These are phyloP conservation scores for Phaffomyces antillensis DNA, from an alignment of 805 yeast species.

Conservation along the genomic window DNA sequence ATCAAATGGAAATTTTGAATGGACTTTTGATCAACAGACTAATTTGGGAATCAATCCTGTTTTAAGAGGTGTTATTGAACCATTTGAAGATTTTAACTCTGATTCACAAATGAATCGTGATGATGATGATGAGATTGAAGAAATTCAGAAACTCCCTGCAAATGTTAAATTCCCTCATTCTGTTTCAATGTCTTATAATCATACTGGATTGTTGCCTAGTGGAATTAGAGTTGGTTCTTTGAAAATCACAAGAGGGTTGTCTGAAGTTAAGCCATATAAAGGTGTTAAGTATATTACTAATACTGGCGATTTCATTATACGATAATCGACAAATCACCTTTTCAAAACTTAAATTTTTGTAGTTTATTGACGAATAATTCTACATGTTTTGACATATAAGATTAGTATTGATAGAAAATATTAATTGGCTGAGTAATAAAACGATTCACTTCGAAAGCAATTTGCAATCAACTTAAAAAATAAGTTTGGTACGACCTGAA, in stretches of 20 bases:
- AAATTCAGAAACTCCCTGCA: not conserved
- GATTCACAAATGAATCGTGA: not conserved
- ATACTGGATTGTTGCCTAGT: slow-evolving; percentile 69
- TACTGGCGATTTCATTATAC: slow-evolving; percentile 44
- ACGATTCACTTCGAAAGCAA: too few species aligned
- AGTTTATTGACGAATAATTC: too few species aligned
- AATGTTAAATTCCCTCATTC: slow-evolving; percentile 32
- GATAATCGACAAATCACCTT: slow-evolving; percentile 1
- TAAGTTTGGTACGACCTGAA: too few species aligned
- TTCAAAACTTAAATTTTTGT: too few species aligned
- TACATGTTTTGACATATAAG: too few species aligned
- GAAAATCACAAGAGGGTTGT: slow-evolving; percentile 51
- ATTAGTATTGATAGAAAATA: too few species aligned
- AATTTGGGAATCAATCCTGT: slow-evolving; percentile 62
- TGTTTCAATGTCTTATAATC: slow-evolving; percentile 44
- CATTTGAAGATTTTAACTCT: slow-evolving; percentile 11
- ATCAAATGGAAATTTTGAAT: slow-evolving; percentile 47
- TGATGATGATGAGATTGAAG: slow-evolving; percentile 1
- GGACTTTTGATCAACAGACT: slow-evolving; percentile 58
- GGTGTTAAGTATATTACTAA: slow-evolving; percentile 80
- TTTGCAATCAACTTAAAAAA: too few species aligned
- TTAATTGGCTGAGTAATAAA: too few species aligned
- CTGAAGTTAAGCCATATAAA: slow-evolving; percentile 72
- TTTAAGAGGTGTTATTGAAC: slow-evolving; percentile 51
- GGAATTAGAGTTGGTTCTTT: slow-evolving; percentile 64